Conservation (phyloP, 2,329 filamentous ascomycete genomes). For the Pseudopyricularia javanii region DNA sequence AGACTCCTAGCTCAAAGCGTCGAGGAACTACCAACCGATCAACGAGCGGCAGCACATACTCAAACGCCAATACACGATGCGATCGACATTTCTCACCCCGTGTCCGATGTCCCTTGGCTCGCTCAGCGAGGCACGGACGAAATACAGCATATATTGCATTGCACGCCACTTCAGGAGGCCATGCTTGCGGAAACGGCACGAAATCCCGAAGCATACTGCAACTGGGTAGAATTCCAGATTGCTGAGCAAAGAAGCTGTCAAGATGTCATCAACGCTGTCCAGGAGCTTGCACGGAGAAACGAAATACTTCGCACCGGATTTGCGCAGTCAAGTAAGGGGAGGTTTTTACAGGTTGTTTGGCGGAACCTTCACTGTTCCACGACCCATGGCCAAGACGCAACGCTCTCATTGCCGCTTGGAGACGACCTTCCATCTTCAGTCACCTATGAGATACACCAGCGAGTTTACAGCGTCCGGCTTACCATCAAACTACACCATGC, state of each 20-base stretch:
- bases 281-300: constrained; percentile 38
- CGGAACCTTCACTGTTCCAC: constrained; percentile 13
- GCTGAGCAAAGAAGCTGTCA: constrained; percentile 18
- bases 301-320: constrained; percentile 68
- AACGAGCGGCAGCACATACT: too few species aligned
- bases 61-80: not conserved
- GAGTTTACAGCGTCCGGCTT: not conserved
- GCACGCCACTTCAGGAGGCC: constrained; percentile 62
- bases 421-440: not conserved
- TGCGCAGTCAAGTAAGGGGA: constrained; percentile 29
- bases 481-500: constrained; percentile 54
- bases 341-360: constrained; percentile 55
- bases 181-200: constrained; percentile 67
- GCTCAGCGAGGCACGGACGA: not conserved
- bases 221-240: constrained; percentile 59
- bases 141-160: constrained; percentile 24
- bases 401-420: not conserved
- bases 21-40: not conserved
- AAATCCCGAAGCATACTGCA: constrained; percentile 57
- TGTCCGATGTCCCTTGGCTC: constrained; percentile 6
- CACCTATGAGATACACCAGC: not conserved
- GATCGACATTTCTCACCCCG: not conserved
- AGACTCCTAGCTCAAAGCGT: constrained; percentile 11
- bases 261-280: constrained; percentile 35
- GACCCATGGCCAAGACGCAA: not conserved